Conservation (phyloP, 768 basidiomycete genomes). For the Lanmaoa pseudosensibilis region DNA sequence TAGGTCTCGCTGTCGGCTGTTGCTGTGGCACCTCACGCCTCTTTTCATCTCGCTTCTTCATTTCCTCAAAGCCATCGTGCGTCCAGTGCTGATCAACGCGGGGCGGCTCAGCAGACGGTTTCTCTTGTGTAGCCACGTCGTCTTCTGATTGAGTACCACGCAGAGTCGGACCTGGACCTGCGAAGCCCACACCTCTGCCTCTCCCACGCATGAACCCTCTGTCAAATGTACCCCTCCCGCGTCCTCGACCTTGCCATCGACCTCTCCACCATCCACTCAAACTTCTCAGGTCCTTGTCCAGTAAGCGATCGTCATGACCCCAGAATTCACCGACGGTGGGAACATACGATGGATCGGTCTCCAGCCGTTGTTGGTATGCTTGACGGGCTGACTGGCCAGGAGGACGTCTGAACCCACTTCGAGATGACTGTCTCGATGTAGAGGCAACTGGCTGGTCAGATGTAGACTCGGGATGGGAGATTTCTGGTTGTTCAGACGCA, state of each 20-base stretch:
- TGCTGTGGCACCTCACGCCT: conserved; percentile 36
- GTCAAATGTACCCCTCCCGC: conserved; percentile 51
- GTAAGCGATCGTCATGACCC: conserved; percentile 89
- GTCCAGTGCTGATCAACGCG: conserved; percentile 74
- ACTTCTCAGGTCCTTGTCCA: conserved; percentile 79
- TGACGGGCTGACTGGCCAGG: conserved; percentile 71
- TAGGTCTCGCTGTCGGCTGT: conserved; percentile 28
- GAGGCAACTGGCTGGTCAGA: conserved; percentile 40
- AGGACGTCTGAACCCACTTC: conserved; percentile 34
- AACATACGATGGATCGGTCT: conserved; percentile 83
- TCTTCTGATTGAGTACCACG: conserved; percentile 22
- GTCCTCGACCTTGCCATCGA: conserved; percentile 68
- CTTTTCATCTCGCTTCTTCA: conserved; percentile 73
- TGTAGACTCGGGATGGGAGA: conserved; percentile 18
- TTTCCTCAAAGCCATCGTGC: conserved; percentile 87
- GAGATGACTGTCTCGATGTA: conserved; percentile 36
- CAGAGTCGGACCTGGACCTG: conserved; percentile 16
- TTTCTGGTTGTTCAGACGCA: conserved; percentile 15
- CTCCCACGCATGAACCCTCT: conserved; percentile 53
- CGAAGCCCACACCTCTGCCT: conserved; percentile 50
- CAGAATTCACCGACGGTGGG: conserved; percentile 92
- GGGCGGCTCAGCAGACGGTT: conserved; percentile 38
- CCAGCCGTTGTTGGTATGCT: conserved; percentile 80
- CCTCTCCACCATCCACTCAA: conserved; percentile 89
- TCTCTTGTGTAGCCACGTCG: conserved; percentile 18